Evolutionary conservation across 2,329 filamentous ascomycete genomes (phyloP).

Genomic region (Fusarium sublunatum): DNA sequence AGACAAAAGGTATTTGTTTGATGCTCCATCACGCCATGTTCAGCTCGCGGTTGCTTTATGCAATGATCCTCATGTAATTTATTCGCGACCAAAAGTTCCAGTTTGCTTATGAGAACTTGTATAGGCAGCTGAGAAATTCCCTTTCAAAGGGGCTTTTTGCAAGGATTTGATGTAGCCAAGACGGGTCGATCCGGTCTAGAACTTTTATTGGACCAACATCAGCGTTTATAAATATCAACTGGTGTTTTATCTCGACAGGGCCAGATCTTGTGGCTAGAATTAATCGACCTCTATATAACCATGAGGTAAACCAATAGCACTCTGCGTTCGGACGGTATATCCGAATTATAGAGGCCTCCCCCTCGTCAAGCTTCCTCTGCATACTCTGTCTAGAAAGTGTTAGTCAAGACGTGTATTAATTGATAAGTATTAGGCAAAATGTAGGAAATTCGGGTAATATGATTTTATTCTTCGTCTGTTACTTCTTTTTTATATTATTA

Average conservation of each 20-base stretch:
- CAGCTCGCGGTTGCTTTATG: conserved; percentile 1
- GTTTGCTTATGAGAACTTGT: conserved; percentile 11
- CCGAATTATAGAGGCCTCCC: no score
- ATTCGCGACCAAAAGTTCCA: conserved; percentile 19
- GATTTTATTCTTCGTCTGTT: no score
- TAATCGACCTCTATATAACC: conserved; percentile 2
- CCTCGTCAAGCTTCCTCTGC: neutral
- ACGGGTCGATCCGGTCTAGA: conserved; percentile 31
- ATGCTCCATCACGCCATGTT: neutral
- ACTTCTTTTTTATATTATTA: no score
- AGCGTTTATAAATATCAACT: conserved; percentile 20
- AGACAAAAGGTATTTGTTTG: conserved; percentile 1
- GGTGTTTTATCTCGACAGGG: neutral
- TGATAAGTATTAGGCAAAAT: no score
- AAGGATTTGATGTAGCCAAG: conserved; percentile 12
- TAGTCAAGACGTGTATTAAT: no score
- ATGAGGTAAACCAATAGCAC: neutral
- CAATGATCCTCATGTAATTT: conserved; percentile 23
- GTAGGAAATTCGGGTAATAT: no score
- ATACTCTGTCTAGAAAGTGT: neutral
- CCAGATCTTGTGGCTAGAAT: conserved; percentile 13
- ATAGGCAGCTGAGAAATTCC: conserved; percentile 10
- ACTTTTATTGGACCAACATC: conserved; percentile 16
- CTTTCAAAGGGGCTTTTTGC: conserved; percentile 1
- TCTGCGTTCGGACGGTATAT: no score